phyloP scores from a whole-genome alignment of 352 stramenopile genomes.

The Phytophthora cryptogea region DNA sequence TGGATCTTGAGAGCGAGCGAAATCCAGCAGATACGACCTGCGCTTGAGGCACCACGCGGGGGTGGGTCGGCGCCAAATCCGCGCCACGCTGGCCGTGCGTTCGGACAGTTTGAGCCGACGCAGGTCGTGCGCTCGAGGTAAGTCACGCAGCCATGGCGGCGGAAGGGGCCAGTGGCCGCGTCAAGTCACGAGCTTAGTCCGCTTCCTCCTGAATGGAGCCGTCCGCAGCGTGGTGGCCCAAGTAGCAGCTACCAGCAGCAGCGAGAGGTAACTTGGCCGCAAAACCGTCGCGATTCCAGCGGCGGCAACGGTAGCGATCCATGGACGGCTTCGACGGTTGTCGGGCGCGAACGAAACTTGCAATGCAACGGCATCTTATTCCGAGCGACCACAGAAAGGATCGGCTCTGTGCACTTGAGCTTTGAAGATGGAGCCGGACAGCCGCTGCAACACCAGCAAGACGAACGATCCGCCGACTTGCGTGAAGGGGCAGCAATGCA shows the following conservation, averaged over 20 bases:
- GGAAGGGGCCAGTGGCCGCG: conserved; percentile 29
- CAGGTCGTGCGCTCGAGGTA: conserved; percentile 2
- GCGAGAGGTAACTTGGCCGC: not conserved
- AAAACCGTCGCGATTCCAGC: conserved; percentile 20
- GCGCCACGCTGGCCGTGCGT: conserved; percentile 23
- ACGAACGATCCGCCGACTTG: conserved; percentile 12
- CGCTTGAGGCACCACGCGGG: conserved; percentile 7
- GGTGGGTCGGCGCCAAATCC: conserved; percentile 18
- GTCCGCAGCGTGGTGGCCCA: not conserved
- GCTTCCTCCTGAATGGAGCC: conserved; percentile 1
- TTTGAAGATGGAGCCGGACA: conserved; percentile 30
- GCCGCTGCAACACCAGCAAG: conserved; percentile 18
- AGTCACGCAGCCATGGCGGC: conserved; percentile 14
- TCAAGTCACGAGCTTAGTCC: conserved; percentile 27
- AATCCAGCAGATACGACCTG: conserved; percentile 9
- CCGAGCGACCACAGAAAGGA: conserved; percentile 25
- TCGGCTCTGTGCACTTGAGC: conserved; percentile 33
- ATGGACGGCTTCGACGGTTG: conserved; percentile 16
- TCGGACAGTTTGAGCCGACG: conserved; percentile 13
- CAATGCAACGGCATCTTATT: conserved; percentile 19
- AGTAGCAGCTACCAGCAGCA: not conserved
- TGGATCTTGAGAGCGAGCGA: conserved; percentile 1
- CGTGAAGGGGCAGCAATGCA: conserved; percentile 4
- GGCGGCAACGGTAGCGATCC: conserved; percentile 8
- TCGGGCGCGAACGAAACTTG: conserved; percentile 40